Evolutionary conservation across 257 asterid genomes (phyloP), one percentile per base, ranked within the genome.

Genomic region (Solanum chaucha): DNA sequence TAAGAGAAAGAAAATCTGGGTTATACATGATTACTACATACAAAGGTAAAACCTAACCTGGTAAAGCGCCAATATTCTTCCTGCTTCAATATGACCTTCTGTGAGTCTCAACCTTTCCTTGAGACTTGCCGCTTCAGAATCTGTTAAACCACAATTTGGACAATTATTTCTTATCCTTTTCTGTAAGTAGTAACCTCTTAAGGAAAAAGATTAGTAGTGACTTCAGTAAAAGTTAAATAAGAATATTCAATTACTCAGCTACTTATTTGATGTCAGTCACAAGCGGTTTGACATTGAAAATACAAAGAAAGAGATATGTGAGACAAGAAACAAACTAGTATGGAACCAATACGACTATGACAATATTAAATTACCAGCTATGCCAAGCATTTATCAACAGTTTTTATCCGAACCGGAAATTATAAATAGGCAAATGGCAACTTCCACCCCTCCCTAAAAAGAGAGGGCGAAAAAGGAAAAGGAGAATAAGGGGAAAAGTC

Each of bases 31-130:
- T 81, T 5, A 48, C 84, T 15, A 36, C 84, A 46, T 28, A 46
- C 67, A 46, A 80, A 80, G 84, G 85, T 17, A 81, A 81, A 81
- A 48, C 44, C 70, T 32, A 80, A 94, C 99, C 97, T 97, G 99
- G 91, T 97, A 97, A 89, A 92, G 86, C 35, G 96, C 87, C 90
- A 97, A 90, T 85, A 97, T 89, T 86, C 99, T 91, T 88, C 99
- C 99, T 44, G 99, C 98, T 93, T 97, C 99, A 89, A 96, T 85
- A 86, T 96, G 99, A 83, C 97, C 95, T 91, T 96, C 99, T 14
- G 98, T 95, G 86, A 91, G 94, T 96, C 90, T 92, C 81, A 95
- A 83, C 87, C 96, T 93, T 82, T 91, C 87, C 88, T 91, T 94
- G 88, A 93, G 92, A 84, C 86, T 91, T 87, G 88, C 97, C 88